phyloP scores from a whole-genome alignment of 176 grass and related monocot genomes.

The Hyparrhenia diplandra region DNA sequence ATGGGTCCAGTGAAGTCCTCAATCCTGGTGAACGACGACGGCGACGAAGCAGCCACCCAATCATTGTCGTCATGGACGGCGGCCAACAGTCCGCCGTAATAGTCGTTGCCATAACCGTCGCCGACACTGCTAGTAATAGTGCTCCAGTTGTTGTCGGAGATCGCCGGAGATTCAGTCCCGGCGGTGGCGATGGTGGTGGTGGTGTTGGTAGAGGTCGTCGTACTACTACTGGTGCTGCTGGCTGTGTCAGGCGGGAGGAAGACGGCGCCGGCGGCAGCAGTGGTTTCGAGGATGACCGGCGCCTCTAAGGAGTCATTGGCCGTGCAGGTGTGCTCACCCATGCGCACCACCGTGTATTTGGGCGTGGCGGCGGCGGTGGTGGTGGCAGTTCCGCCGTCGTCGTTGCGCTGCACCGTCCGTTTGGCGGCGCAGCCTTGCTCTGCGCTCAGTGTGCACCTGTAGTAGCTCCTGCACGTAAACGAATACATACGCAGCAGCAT shows the following conservation, averaged over 20 bases:
- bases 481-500: too few species aligned
- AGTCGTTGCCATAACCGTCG: neutral
- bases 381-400: neutral
- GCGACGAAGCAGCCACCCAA: neutral
- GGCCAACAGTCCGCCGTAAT: neutral
- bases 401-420: constrained; percentile 31
- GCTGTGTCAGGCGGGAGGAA: too few species aligned
- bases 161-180: too few species aligned
- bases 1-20: constrained; percentile 29
- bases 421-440: constrained; percentile 44
- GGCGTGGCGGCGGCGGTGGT: too few species aligned
- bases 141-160: neutral
- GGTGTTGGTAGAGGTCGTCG: too few species aligned
- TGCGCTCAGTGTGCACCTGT: constrained; percentile 41
- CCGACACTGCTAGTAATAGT: neutral
- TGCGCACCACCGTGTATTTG: constrained; percentile 12
- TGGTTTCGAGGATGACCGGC: constrained; percentile 41
- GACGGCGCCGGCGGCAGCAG: neutral
- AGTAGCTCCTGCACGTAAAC: constrained; percentile 45
- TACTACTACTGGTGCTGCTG: too few species aligned
- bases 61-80: neutral
- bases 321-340: constrained; percentile 25
- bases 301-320: neutral
- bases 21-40: neutral
- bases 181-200: too few species aligned